Evolutionary conservation across 441 rosid genomes (phyloP).

Genomic region (Eruca vesicaria): DNA sequence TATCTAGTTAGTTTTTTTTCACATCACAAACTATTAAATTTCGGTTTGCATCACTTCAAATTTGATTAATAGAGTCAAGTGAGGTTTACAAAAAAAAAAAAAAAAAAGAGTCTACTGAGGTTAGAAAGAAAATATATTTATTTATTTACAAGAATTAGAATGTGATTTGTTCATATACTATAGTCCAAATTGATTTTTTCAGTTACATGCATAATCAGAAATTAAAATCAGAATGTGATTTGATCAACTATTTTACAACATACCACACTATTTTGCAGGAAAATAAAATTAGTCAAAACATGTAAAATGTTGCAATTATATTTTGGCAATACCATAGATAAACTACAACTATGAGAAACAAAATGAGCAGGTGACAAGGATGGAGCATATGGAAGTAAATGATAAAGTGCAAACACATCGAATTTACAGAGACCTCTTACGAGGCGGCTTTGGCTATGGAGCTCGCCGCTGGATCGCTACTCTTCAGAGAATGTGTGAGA

Average conservation of each 20-base stretch:
- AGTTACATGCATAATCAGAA: neutral
- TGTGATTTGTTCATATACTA: neutral
- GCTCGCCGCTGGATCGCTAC: slow-evolving; percentile 60
- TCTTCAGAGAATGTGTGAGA: slow-evolving; percentile 65
- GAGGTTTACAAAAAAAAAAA: no score
- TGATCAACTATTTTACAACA: neutral
- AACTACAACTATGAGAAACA: neutral
- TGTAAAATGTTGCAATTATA: neutral
- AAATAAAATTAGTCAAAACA: neutral
- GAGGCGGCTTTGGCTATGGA: slow-evolving; percentile 49
- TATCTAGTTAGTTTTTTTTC: no score
- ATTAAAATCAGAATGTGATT: neutral
- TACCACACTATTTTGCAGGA: neutral
- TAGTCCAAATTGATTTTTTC: neutral
- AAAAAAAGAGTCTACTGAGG: neutral
- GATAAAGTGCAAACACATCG: slow-evolving; percentile 52
- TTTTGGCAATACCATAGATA: neutral
- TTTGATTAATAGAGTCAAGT: neutral
- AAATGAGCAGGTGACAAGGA: slow-evolving; percentile 61
- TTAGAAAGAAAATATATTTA: neutral
- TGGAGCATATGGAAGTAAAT: slow-evolving; percentile 70
- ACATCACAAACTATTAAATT: no score
- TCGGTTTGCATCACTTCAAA: neutral
- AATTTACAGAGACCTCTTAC: slow-evolving; percentile 53
- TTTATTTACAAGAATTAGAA: neutral